Evolutionary conservation across 1,284 basidiomycete species (phyloP).

Genomic region (Fereydounia khargensis): DNA sequence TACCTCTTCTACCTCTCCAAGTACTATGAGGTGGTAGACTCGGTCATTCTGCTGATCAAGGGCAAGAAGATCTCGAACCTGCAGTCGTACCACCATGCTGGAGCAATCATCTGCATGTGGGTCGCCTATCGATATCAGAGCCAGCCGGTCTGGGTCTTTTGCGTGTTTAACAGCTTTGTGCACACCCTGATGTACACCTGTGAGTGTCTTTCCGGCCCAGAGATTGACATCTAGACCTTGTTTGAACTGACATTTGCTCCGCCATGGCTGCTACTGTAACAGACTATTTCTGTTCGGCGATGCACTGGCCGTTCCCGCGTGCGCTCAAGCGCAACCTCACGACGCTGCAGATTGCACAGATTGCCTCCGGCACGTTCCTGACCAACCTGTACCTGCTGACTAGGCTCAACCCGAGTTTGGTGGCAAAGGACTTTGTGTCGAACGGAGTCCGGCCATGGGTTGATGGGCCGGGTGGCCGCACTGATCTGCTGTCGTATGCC

Average conservation of each 20-base stretch:
- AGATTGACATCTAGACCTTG: not conserved
- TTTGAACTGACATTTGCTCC: too few species aligned
- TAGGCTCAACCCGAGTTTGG: constrained; percentile 12
- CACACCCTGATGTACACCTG: constrained; percentile 48
- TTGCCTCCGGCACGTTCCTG: constrained; percentile 42
- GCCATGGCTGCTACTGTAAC: not conserved
- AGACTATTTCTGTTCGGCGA: constrained; percentile 47
- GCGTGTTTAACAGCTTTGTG: constrained; percentile 49
- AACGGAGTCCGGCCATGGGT: constrained; percentile 5
- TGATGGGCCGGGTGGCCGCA: not conserved
- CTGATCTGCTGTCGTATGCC: too few species aligned
- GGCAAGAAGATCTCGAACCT: constrained; percentile 54
- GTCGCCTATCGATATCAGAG: constrained; percentile 51
- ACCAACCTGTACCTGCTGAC: constrained; percentile 45
- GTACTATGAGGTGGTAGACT: constrained; percentile 53
- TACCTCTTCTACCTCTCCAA: constrained; percentile 57
- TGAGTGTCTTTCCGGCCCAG: too few species aligned
- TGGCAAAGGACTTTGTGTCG: constrained; percentile 13
- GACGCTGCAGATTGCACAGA: constrained; percentile 48
- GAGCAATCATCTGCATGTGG: constrained; percentile 57
- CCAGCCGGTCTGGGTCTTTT: constrained; percentile 48
- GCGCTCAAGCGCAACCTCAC: constrained; percentile 48
- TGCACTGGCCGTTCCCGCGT: constrained; percentile 42
- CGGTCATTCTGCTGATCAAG: constrained; percentile 55
- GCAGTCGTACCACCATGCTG: constrained; percentile 53